phyloP scores from a whole-genome alignment of 129 eudicot species.

The Erigeron canadensis region DNA sequence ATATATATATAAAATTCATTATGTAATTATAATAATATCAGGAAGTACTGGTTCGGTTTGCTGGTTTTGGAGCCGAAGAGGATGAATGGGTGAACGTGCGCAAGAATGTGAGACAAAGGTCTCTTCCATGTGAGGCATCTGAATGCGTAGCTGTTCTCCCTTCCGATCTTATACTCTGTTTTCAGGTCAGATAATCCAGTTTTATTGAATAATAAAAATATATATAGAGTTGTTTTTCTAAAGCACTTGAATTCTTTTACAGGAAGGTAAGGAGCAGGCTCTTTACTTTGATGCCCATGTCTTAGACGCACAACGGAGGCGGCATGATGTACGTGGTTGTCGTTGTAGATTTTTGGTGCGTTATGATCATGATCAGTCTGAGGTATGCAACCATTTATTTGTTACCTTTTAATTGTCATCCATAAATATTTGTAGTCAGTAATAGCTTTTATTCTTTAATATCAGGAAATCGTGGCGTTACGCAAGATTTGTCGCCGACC shows the following conservation, averaged over 20 bases:
- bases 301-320: slow-evolving; percentile 92
- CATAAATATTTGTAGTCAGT: not conserved
- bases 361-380: slow-evolving; percentile 91
- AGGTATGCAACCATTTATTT: slow-evolving; percentile 47
- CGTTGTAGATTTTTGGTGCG: slow-evolving; percentile 97
- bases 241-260: slow-evolving; percentile 5
- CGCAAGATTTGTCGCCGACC: slow-evolving; percentile 93
- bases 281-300: slow-evolving; percentile 97
- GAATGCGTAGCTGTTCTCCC: slow-evolving; percentile 94
- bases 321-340: slow-evolving; percentile 96
- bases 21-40: slow-evolving; percentile 31
- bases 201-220: not conserved
- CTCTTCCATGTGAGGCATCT: slow-evolving; percentile 95
- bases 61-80: slow-evolving; percentile 95
- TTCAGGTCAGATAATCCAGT: slow-evolving; percentile 55
- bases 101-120: slow-evolving; percentile 85
- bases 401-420: not conserved
- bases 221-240: not conserved
- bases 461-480: slow-evolving; percentile 87
- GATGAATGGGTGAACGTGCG: slow-evolving; percentile 92
- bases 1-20: not conserved
- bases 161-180: slow-evolving; percentile 88
- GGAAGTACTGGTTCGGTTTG: slow-evolving; percentile 95
- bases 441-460: not conserved
- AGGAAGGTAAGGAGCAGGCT: slow-evolving; percentile 99